Base-by-base conservation (phyloP, 2,329 filamentous ascomycete species). In the Neospermospora avenae region DNA sequence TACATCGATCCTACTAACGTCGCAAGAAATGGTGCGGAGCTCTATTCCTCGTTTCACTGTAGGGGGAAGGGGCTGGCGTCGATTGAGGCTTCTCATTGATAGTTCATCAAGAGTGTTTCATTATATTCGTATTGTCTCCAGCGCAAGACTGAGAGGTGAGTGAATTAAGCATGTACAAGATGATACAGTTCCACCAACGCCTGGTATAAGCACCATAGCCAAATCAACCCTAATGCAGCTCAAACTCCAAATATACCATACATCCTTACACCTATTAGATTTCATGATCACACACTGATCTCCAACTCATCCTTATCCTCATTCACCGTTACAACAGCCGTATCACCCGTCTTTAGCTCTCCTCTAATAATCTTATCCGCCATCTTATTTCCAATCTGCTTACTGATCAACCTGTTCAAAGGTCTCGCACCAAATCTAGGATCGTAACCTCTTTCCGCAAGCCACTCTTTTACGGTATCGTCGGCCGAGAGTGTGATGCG, bases 341-440 rank as follows among this genome's bases (percentile, higher is more conserved):
- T 82, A 69, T 96, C 87, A 0, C 91, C 92, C 60, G 80, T 84
- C 74, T 86, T 89, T 61, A 98, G 76, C 74, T 91, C 79, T 20
- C 95, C 95, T 57, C 89, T 82, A 68, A 98, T 98, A 69, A 99
- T 96, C 77, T 88, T 89, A 71, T 96, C 93, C 0, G 95, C 95
- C 41, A 98, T 81, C 3, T 85, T 82, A 73, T 97, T 97, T 61
- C 90, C 88, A 66, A 99, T 91, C 75, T 97, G 86, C 70, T 89
- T 96, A 22, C 89, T 85, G 66, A 98, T 97, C 55, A 98, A 82
- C 39, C 95, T 82, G 74, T 98, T 97, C 34, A 98, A 80, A 28
- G 95, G 95, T 6, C 95, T 82, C 7, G 95, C 95, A 64, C 95
- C 95, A 72, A 91, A 98, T 70, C 87, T 88, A 22, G 93, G 91